Percentiles rank a stretch among this genome's conserved stretches.
Evolutionary conservation across 495 filamentous ascomycete species (phyloP).

Genomic region (Penicillium herquei): DNA sequence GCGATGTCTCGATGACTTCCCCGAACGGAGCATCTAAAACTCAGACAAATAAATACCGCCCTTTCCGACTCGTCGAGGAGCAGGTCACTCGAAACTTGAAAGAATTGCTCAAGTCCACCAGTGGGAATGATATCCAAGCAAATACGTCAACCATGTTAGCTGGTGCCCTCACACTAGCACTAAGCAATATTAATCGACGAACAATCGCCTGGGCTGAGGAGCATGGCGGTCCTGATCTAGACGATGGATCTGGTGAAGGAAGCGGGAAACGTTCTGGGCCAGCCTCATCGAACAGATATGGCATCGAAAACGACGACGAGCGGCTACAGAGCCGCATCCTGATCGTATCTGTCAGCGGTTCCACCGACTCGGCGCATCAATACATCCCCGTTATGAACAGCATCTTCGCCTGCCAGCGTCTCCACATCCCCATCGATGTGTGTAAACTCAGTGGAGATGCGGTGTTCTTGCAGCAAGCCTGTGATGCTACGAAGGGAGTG

Average conservation of each 20-base stretch:
- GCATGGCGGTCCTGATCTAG: conserved; percentile 40
- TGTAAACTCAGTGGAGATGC: conserved; percentile 79
- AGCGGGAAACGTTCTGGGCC: conserved; percentile 28
- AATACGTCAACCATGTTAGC: conserved; percentile 79
- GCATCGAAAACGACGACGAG: conserved; percentile 35
- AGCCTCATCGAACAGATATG: conserved; percentile 32
- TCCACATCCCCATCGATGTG: conserved; percentile 85
- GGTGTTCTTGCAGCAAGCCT: conserved; percentile 93
- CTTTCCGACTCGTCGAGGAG: conserved; percentile 81
- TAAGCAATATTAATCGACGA: conserved; percentile 78
- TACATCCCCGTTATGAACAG: conserved; percentile 98
- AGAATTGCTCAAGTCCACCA: conserved; percentile 65
- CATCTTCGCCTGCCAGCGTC: conserved; percentile 87
- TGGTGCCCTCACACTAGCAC: conserved; percentile 84
- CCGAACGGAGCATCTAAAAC: conserved; percentile 9
- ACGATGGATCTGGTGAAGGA: conserved; percentile 28
- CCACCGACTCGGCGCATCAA: conserved; percentile 78
- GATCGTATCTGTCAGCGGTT: conserved; percentile 79
- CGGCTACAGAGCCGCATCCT: conserved; percentile 80
- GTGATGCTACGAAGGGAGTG: conserved; percentile 83
- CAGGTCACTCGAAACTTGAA: conserved; percentile 70
- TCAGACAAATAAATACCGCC: conserved; percentile 88
- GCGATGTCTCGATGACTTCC: conserved; percentile 37
- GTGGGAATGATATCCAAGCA: conserved; percentile 52
- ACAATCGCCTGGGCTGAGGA: conserved; percentile 47